Evolutionary conservation across 2,329 filamentous ascomycete genomes (phyloP).

Genomic region (Exophiala xenobiotica): DNA sequence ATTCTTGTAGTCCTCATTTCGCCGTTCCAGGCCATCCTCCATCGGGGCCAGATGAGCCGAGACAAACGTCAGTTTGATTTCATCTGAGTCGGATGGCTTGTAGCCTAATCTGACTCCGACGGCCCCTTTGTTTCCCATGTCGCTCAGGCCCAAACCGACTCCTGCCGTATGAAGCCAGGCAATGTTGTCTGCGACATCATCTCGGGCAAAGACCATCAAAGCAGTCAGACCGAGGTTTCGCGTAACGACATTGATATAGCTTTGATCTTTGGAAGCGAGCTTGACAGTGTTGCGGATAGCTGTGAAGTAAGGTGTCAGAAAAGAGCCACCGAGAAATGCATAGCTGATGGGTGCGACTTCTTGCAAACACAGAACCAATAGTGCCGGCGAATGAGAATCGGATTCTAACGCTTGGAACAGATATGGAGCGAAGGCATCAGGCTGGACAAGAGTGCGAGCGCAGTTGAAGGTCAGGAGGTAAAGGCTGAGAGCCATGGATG

Average conservation of each 20-base stretch:
- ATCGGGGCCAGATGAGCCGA: constrained; percentile 85
- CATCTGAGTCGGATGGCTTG: constrained; percentile 36
- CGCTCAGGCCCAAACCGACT: constrained; percentile 77
- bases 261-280: constrained; percentile 55
- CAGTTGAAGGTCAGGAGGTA: constrained; percentile 91
- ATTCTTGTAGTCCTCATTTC: constrained; percentile 85
- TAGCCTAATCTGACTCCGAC: constrained; percentile 70
- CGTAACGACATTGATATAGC: constrained; percentile 68
- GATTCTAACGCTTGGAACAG: constrained; percentile 60
- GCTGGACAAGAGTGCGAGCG: constrained; percentile 68
- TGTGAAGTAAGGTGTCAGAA: constrained; percentile 72
- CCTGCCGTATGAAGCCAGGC: constrained; percentile 71
- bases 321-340: constrained; percentile 80
- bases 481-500: constrained; percentile 15
- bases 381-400: constrained; percentile 58
- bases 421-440: constrained; percentile 68
- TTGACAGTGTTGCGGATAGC: constrained; percentile 70
- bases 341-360: constrained; percentile 83
- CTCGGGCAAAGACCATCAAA: constrained; percentile 77
- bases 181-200: constrained; percentile 58
- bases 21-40: constrained; percentile 71
- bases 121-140: constrained; percentile 95
- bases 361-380: constrained; percentile 72
- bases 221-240: constrained; percentile 86
- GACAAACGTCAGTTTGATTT: constrained; percentile 69